Evolutionary conservation across 164 flowering plant genomes (phyloP), one percentile per base, ranked within the genome.

Genomic region (Cinnamomum micranthum): DNA sequence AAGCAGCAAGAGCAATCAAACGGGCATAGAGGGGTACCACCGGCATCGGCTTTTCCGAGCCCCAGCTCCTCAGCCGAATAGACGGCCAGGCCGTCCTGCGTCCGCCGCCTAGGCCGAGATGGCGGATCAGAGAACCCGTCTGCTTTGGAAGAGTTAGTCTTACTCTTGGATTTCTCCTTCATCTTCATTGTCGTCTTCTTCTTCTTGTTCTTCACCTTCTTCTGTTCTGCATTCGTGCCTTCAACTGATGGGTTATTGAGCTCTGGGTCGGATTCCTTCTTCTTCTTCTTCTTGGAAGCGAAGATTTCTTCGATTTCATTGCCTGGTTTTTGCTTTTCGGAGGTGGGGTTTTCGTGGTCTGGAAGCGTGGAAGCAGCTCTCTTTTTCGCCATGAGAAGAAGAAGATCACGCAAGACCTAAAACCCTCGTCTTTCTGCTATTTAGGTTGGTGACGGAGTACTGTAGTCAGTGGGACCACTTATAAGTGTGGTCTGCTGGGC

Each of bases 1-100:
- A 90, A 88, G 73, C 93, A 90, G 79, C 93, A 90, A 69, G 83
- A 79, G 78, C 93, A 90, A 71, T 90, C 91, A 79, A 88, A 90
- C 65, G 93, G 93, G 70, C 93, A 90, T 66, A 88, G 85, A 9
- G 75, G 76, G 47, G 91, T 88, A 70, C 87, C 87, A 69, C 91
- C 91, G 72, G 90, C 86, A 76, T 86, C 82, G 13, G 81, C 55
- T 25, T 81, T 85, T 24, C 79, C 86, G 64, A 90, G 13, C 15
- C 93, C 89, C 74, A 90, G 60, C 73, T 90, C 91, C 47, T 88
- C 93, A 65, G 85, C 90, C 23, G 89, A 81, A 75, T 84, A 90
- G 19, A 90, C 22, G 5, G 80, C 14, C 2, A 88, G 69, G 50
- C 93, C 91, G 76, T 90, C 89, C 5, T 23, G 79, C 0, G 87